Base-by-base conservation (phyloP, 2,329 filamentous ascomycete genomes). In the Aspergillus pseudoviridinutans region DNA sequence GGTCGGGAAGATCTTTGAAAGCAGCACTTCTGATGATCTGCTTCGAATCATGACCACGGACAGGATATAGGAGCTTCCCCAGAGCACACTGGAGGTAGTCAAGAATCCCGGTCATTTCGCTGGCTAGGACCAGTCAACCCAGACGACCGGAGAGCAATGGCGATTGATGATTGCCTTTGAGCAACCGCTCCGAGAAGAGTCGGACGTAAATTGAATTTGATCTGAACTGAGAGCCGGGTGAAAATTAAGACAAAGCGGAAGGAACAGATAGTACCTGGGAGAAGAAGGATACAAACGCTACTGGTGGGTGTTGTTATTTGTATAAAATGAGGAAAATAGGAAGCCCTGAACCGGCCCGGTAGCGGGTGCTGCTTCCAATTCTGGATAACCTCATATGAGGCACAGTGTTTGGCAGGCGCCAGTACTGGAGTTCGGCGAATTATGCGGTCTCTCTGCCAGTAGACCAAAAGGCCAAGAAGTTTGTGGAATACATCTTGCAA, bases 1-100 rank as follows among this genome's bases (percentile, higher is more conserved):
- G 59, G 10, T 63, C 50, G 3, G 63, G 57, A 1, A 66, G 28
- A 24, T 64, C 55, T 20, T 61, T 61, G 58, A 71, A 70, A 1
- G 67, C 67, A 12, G 47, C 49, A 25, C 58, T 59, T 7, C 61
- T 53, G 28, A 64, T 62, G 42, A 71, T 63, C 42, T 66, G 63
- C 4, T 58, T 56, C 4, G 60, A 62, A 38, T 71, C 67, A 58
- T 71, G 66, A 28, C 58, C 63, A 17, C 68, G 65, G 7, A 70
- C 55, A n/a, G 54, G 55, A 52, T 67, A 69, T 1, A 70, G 47
- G 2, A 66, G 22, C 22, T 59, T 58, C 25, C 66, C 65, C 2
- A 68, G 49, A 20, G 51, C 54, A 27, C 61, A 68, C 50, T 63
- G 61, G 1, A 68, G 25, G 50, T 64, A 70, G 29, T 63, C 20